Base-by-base conservation (phyloP, 371 early-diverging fungal species). In the Enterocytospora artemiae region DNA sequence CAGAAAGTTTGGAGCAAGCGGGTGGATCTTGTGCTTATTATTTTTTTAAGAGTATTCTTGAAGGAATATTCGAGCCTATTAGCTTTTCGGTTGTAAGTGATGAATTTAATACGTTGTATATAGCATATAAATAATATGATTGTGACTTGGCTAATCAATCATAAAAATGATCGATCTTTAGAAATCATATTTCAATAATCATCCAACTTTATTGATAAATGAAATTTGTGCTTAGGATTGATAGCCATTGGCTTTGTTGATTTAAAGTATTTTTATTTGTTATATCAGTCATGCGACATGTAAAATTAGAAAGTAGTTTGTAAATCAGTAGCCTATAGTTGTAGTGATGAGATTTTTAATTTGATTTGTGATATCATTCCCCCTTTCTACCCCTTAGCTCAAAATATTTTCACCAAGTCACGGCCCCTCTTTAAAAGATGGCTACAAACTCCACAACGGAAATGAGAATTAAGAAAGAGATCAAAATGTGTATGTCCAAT, bases 381-480 rank as follows among this genome's bases (percentile, higher is more conserved):
- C 9, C 18, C 37, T 36, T 24, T 14, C 30, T 7, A n/a, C 54
- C 44, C 7, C 22, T 14, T 54, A 14, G 5, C 9, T 20, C 31
- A 36, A 36, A 36, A 34, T 54, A 7, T 7, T 54, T 54, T 9
- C 31, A 54, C 5, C 9, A 32, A 54, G 30, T 16, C 5, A 54
- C 7, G 7, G 5, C 14, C 18, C 16, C 12, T 7, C 30, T 20
- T 5, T 57, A n/a, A 9, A 56, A 22, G 58, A n/a, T 31, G 3
- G 4, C 60, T 7, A 20, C 22, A 3, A 64, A 64, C 28, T 41
- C 36, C 2, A 64, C 64, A 3, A 54, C 64, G 2, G 64, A 54
- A 49, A 64, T 7, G 2, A 53, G 64, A 44, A 55, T 64, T 22
- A 39, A 37, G n/a, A 53, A 64, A 27, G 64, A 64, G 27, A 22